phyloP scores from a whole-genome alignment of 495 filamentous ascomycete genomes.

The Penicillium waksmanii region DNA sequence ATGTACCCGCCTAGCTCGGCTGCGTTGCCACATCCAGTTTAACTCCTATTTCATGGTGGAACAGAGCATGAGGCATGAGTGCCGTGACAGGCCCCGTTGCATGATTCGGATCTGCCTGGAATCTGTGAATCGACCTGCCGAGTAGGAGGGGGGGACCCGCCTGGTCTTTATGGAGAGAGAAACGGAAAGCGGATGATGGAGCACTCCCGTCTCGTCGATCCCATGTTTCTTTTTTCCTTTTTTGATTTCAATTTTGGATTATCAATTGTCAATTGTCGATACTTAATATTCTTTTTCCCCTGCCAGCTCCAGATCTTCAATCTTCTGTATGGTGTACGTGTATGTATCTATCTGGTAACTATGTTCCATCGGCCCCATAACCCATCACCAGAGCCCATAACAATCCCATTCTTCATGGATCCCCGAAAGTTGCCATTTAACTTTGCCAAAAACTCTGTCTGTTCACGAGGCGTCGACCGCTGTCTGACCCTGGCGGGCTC shows the following conservation, averaged over 20 bases:
- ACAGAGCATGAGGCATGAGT: not conserved
- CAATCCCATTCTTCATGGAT: not conserved
- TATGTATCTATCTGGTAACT: not conserved
- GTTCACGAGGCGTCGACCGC: conserved; percentile 1
- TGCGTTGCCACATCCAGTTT: conserved; percentile 22
- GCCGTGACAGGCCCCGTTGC: not conserved
- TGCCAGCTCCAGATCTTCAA: no score
- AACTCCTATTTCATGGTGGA: not conserved
- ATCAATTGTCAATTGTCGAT: no score
- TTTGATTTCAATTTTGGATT: no score
- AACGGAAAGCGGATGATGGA: no score
- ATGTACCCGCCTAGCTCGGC: conserved; percentile 24
- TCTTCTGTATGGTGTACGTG: no score
- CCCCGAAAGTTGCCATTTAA: not conserved
- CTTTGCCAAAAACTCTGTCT: conserved; percentile 1
- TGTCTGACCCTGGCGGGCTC: not conserved
- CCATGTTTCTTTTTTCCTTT: not conserved
- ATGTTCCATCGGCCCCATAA: not conserved
- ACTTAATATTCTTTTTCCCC: no score
- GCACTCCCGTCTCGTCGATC: not conserved
- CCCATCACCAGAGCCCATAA: not conserved
- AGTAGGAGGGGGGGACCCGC: not conserved
- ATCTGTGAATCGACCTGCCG: not conserved
- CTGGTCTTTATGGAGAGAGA: not conserved
- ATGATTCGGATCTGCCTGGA: not conserved